Evolutionary conservation across 441 rosid species (phyloP), one percentile per base, ranked within the genome.

Genomic region (Gossypium laxum): DNA sequence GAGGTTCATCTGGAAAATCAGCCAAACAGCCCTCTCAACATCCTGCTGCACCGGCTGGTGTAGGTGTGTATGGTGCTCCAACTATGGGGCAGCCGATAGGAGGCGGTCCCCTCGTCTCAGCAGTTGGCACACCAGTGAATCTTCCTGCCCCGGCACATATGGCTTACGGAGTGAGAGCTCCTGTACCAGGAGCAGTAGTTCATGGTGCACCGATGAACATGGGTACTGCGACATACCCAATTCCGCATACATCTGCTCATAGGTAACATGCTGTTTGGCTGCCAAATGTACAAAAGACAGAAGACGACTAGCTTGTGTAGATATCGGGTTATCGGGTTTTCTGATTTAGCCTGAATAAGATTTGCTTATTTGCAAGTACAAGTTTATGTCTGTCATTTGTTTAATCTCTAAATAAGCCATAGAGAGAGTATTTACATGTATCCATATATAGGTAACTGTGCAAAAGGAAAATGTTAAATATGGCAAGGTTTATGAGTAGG

Each of bases 121-220:
- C 97, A 28, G 92, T 94, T 26, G 98, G 97, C 65, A 91, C 97
- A 10, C 97, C 97, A 0, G 92, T 91, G 77, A 91, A 84, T 81
- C 91, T 94, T 74, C 81, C 95, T 24, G 79, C 83, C 30, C 85
- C 91, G 4, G 66, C 79, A 38, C 95, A 85, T 78, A 81, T 91
- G 83, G 86, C 90, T 45, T 94, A 83, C 26, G 94, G 96, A 17
- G 86, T 89, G 32, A 79, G 91, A 82, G 86, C 89, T 74, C 83
- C 90, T 12, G 84, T 85, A 5, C 84, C 91, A 12, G 92, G 91
- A 38, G 77, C 85, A n/a, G 81, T 86, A 71, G 92, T 93, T 77
- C 87, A 92, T 21, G 90, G 89, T 71, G 97, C 96, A 28, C 87
- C 94, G 10, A 80, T 90, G 92, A 91, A 78, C 72, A 75, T 91